Conservation (phyloP, 352 stramenopile genomes). For the Pythium graminicola region DNA sequence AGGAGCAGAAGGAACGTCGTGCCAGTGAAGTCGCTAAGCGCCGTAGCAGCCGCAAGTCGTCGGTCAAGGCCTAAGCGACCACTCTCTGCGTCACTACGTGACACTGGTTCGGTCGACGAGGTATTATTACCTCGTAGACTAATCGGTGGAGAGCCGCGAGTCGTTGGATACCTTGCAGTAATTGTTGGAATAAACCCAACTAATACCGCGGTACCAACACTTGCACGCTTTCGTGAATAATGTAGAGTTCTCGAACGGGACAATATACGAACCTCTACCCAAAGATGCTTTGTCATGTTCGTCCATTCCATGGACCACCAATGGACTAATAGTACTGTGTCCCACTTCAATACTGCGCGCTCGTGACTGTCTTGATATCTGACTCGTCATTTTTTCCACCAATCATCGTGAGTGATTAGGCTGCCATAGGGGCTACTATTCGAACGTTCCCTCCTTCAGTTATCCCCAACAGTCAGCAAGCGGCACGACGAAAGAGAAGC, state of each 20-base stretch:
- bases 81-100: slow-evolving; percentile 31
- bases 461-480: background rate
- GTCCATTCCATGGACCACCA: no score
- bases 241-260: slow-evolving; percentile 30
- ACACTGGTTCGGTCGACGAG: slow-evolving; percentile 2
- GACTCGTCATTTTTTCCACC: slow-evolving; percentile 10
- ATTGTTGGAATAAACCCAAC: background rate
- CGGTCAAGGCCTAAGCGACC: slow-evolving; percentile 82
- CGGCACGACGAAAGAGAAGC: slow-evolving; percentile 1
- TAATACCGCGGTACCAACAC: slow-evolving; percentile 3
- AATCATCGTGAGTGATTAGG: slow-evolving; percentile 6
- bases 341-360: background rate
- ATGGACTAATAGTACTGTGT: background rate
- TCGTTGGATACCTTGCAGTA: slow-evolving; percentile 4
- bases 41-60: slow-evolving; percentile 95
- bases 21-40: slow-evolving; percentile 97
- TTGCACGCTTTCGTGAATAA: slow-evolving; percentile 15
- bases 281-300: no score
- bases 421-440: slow-evolving; percentile 9
- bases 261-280: slow-evolving; percentile 33
- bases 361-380: background rate
- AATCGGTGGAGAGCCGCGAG: slow-evolving; percentile 16
- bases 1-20: slow-evolving; percentile 97
- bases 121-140: no score
- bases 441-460: slow-evolving; percentile 1